phyloP scores from a whole-genome alignment of 257 asterid species.

The Scutellaria baicalensis region DNA sequence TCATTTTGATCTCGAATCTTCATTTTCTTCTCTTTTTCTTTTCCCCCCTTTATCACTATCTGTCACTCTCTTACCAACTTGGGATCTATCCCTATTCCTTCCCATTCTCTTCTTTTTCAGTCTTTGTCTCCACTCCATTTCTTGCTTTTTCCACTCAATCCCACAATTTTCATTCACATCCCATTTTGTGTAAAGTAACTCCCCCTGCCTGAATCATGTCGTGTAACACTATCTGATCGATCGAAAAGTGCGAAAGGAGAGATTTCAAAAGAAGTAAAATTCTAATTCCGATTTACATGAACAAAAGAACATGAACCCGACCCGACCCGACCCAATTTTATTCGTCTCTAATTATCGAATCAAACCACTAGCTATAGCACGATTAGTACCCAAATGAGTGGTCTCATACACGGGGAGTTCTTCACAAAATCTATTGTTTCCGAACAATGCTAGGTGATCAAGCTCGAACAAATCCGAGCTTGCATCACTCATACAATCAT shows the following conservation, averaged over 20 bases:
- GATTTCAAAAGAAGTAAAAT: not conserved
- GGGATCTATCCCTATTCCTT: constrained; percentile 32
- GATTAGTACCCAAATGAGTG: constrained; percentile 44
- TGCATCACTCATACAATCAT: constrained; percentile 57
- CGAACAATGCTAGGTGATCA: constrained; percentile 49
- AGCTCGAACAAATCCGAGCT: constrained; percentile 89
- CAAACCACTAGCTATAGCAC: constrained; percentile 47
- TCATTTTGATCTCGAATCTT: constrained; percentile 43
- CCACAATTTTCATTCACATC: constrained; percentile 5
- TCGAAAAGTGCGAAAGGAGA: not conserved
- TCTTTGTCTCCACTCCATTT: constrained; percentile 32
- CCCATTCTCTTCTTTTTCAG: constrained; percentile 35
- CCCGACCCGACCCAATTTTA: not conserved
- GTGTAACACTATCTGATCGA: no score
- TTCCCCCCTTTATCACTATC: constrained; percentile 22
- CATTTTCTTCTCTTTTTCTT: not conserved
- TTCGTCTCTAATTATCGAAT: constrained; percentile 25
- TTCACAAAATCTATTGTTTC: constrained; percentile 43
- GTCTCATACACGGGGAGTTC: constrained; percentile 90
- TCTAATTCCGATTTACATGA: not conserved
- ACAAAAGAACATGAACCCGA: not conserved
- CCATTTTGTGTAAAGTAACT: no score
- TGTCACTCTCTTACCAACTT: constrained; percentile 39
- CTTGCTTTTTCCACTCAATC: constrained; percentile 24
- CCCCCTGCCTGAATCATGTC: no score